Evolutionary conservation across 345 rosid species (phyloP).

Genomic region (thale cress (Arabidopsis thaliana)): TAIR10.1 NC_003076.8:26216001-26216500

Average conservation of each 20-base stretch:
- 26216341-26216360: conserved; percentile 39
- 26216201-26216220: conserved; percentile 42
- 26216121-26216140: conserved; percentile 42
- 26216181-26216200: conserved; percentile 43
- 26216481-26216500: conserved; percentile 23
- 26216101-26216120: not conserved
- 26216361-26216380: conserved; percentile 23
- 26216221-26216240: conserved; percentile 49
- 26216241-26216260: conserved; percentile 54
- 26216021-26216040: not conserved
- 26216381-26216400: conserved; percentile 40
- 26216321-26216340: conserved; percentile 46
- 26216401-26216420: conserved; percentile 11
- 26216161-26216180: conserved; percentile 39
- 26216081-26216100: not conserved
- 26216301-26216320: conserved; percentile 46
- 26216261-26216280: conserved; percentile 55
- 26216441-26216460: conserved; percentile 46
- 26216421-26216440: conserved; percentile 56
- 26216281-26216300: conserved; percentile 55
- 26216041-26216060: not conserved
- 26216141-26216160: conserved; percentile 35
- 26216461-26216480: conserved; percentile 17
- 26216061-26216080: not conserved
- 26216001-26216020: not conserved